These are phyloP conservation scores for Prunus dulcis DNA, from an alignment of 306 rosid species.

Conservation along the genomic window DNA sequence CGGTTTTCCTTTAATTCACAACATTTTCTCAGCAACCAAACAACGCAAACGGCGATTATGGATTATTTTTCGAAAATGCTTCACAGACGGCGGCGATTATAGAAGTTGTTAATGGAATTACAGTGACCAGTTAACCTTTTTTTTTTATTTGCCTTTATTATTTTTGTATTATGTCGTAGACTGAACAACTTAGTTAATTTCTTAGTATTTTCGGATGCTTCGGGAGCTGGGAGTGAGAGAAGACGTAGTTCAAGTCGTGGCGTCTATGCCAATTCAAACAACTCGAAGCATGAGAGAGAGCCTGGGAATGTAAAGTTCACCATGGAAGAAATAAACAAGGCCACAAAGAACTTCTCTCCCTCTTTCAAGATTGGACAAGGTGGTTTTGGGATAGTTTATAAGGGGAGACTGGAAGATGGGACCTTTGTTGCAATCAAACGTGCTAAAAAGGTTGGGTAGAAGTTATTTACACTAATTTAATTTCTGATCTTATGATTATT, in stretches of 20 bases:
- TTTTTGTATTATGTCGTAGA: background rate
- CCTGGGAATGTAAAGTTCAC: constrained; percentile 56
- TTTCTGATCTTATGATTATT: background rate
- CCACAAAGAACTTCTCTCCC: constrained; percentile 80
- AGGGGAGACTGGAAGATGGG: constrained; percentile 72
- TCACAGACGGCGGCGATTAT: background rate
- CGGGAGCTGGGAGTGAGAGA: constrained; percentile 46
- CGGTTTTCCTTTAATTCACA: background rate
- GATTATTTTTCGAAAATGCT: background rate
- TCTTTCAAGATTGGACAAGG: constrained; percentile 90
- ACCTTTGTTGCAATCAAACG: constrained; percentile 79
- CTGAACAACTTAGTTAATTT: constrained; percentile 20
- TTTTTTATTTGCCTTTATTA: background rate
- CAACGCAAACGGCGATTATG: background rate
- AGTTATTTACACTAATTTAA: background rate
- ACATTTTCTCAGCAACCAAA: background rate
- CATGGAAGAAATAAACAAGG: constrained; percentile 64
- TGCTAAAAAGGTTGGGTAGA: constrained; percentile 74
- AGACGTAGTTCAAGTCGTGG: constrained; percentile 43
- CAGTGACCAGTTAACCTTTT: background rate
- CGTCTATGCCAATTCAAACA: constrained; percentile 22
- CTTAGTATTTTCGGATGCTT: constrained; percentile 46
- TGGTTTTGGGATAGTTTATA: constrained; percentile 89
- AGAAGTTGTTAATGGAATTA: background rate
- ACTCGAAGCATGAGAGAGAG: constrained; percentile 44